Conservation (phyloP, 164 flowering plant genomes). For the Kingdonia uniflora region DNA sequence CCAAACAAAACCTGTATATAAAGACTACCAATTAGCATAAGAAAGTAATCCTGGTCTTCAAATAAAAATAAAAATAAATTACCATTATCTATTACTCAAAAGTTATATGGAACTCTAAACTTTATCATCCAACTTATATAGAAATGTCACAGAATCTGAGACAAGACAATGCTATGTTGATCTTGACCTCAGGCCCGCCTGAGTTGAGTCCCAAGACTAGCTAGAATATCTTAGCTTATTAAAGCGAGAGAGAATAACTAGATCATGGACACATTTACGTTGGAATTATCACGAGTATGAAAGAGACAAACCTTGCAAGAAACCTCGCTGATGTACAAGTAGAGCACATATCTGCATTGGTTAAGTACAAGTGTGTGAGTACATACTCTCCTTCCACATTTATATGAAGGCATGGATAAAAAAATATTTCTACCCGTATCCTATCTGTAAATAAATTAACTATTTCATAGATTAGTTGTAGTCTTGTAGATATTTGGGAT, state of each 20-base stretch:
- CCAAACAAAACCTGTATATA: constrained; percentile 65
- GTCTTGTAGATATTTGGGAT: too few species aligned
- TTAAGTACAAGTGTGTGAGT: constrained; percentile 15
- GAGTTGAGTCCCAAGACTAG: not conserved
- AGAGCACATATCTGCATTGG: constrained; percentile 57
- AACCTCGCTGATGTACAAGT: constrained; percentile 66
- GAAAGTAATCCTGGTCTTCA: not conserved
- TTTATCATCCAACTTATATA: not conserved
- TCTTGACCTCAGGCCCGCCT: not conserved
- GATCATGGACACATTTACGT: not conserved
- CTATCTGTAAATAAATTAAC: too few species aligned
- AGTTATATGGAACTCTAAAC: not conserved
- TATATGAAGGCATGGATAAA: not conserved
- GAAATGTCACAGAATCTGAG: not conserved
- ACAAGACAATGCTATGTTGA: not conserved
- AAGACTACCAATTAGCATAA: not conserved
- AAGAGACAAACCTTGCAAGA: constrained; percentile 54
- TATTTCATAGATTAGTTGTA: too few species aligned
- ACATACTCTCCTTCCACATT: not conserved
- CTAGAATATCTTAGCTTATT: not conserved
- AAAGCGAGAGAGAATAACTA: not conserved
- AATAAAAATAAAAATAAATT: too few species aligned
- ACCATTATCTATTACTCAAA: not conserved
- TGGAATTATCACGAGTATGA: not conserved
- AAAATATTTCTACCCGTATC: too few species aligned